phyloP scores from a whole-genome alignment of 768 basidiomycete species.

The Piloderma croceum region DNA sequence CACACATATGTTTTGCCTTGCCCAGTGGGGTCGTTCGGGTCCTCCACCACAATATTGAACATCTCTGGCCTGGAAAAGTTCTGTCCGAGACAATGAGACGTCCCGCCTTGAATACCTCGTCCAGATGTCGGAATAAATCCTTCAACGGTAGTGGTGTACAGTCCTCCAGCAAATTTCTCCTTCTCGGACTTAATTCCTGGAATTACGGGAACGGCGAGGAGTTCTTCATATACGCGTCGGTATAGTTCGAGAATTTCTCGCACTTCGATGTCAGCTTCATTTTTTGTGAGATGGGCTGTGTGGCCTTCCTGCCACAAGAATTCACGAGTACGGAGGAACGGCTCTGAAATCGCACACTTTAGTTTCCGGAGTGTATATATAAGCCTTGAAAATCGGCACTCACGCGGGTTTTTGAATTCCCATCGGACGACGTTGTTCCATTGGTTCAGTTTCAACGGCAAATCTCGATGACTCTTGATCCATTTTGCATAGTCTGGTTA shows the following conservation, averaged over 20 bases:
- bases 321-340: constrained; percentile 98
- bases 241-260: constrained; percentile 93
- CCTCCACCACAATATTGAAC: constrained; percentile 98
- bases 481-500: constrained; percentile 95
- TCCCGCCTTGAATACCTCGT: constrained; percentile 96
- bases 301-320: constrained; percentile 99
- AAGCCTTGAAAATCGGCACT: constrained; percentile 22
- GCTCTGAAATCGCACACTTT: constrained; percentile 47
- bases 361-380: not conserved
- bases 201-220: constrained; percentile 95
- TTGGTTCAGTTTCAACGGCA: constrained; percentile 94
- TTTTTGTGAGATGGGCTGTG: constrained; percentile 86
- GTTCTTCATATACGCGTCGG: constrained; percentile 90
- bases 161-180: constrained; percentile 97
- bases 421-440: constrained; percentile 99
- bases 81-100: constrained; percentile 96
- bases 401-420: constrained; percentile 99
- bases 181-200: constrained; percentile 97
- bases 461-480: constrained; percentile 95
- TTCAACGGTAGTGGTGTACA: constrained; percentile 97
- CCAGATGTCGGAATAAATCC: constrained; percentile 97
- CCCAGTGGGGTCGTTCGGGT: constrained; percentile 69
- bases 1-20: constrained; percentile 78
- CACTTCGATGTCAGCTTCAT: constrained; percentile 89
- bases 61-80: constrained; percentile 95